These are phyloP conservation scores for Chaetomium tenue DNA, from an alignment of 495 filamentous ascomycete species.

Conservation along the genomic window DNA sequence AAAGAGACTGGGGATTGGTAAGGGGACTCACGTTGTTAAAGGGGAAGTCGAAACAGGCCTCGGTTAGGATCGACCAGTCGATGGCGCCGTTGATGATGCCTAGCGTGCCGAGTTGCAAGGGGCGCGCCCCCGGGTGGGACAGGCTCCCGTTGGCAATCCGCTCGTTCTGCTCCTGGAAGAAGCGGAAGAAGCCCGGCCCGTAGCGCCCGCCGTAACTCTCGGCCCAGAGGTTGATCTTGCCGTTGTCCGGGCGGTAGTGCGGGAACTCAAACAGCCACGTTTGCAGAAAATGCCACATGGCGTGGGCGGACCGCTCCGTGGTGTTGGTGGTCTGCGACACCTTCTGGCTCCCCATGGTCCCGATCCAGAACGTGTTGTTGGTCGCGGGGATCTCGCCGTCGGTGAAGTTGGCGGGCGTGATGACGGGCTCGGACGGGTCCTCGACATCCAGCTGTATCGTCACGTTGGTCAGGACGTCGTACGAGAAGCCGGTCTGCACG, in stretches of 20 bases:
- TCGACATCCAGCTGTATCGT: slow-evolving; percentile 31
- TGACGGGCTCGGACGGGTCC: slow-evolving; percentile 18
- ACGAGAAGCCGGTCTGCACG: slow-evolving; percentile 53
- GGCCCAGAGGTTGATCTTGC: slow-evolving; percentile 56
- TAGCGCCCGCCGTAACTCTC: slow-evolving; percentile 63
- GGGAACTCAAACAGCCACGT: slow-evolving; percentile 58
- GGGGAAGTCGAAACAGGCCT: not conserved
- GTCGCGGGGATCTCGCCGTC: slow-evolving; percentile 17
- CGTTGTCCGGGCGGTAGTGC: slow-evolving; percentile 49
- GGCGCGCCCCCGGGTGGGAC: slow-evolving; percentile 39
- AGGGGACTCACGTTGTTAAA: slow-evolving; percentile 2
- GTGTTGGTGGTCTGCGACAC: slow-evolving; percentile 56
- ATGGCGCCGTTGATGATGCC: slow-evolving; percentile 72
- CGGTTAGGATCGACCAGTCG: slow-evolving; percentile 40
- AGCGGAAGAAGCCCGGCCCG: slow-evolving; percentile 56
- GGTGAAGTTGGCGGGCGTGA: slow-evolving; percentile 30
- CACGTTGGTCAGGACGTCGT: slow-evolving; percentile 46
- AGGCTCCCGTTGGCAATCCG: slow-evolving; percentile 11
- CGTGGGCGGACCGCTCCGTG: slow-evolving; percentile 57
- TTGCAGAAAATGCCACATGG: slow-evolving; percentile 68
- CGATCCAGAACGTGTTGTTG: slow-evolving; percentile 51
- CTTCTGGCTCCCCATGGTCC: slow-evolving; percentile 56
- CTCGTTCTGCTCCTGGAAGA: slow-evolving; percentile 60
- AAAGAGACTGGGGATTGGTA: not conserved
- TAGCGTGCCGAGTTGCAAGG: slow-evolving; percentile 55